A percentile compares a stretch with the other conserved stretches of the same genome.
These are phyloP conservation scores for Taphrina communis DNA, from an alignment of 1,139 yeast genomes.

Conservation along the genomic window DNA sequence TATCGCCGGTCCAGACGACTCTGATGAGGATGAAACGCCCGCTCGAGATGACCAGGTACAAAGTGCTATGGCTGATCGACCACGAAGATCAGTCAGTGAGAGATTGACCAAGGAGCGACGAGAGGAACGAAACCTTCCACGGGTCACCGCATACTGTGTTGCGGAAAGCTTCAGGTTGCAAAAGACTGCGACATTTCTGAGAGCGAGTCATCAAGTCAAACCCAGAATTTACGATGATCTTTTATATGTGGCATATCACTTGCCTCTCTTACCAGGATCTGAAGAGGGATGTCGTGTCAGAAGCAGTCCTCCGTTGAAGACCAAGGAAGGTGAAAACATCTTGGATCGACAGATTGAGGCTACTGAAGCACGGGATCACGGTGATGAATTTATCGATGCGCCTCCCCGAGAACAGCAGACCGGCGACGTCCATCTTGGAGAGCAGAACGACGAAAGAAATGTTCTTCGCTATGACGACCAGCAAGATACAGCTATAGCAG, in stretches of 20 bases:
- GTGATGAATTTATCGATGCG: slow-evolving; percentile 38
- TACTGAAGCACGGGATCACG: slow-evolving; percentile 40
- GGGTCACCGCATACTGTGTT: slow-evolving; percentile 89
- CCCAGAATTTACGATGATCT: slow-evolving; percentile 91
- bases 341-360: slow-evolving; percentile 38
- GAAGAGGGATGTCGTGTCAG: slow-evolving; percentile 77
- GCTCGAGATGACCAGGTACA: slow-evolving; percentile 28
- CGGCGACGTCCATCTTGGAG: slow-evolving; percentile 28
- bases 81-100: slow-evolving; percentile 36
- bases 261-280: slow-evolving; percentile 84
- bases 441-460: slow-evolving; percentile 6
- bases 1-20: slow-evolving; percentile 34
- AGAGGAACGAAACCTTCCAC: slow-evolving; percentile 52
- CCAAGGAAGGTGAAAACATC: slow-evolving; percentile 33
- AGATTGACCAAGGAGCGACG: slow-evolving; percentile 40
- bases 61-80: slow-evolving; percentile 1
- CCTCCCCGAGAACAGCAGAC: slow-evolving; percentile 25
- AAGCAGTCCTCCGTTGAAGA: slow-evolving; percentile 57
- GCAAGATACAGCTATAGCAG: slow-evolving; percentile 26
- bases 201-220: slow-evolving; percentile 74
- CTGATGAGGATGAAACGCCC: slow-evolving; percentile 40
- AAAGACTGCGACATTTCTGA: slow-evolving; percentile 67
- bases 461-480: slow-evolving; percentile 9
- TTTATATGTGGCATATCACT: slow-evolving; percentile 81
- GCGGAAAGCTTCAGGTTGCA: slow-evolving; percentile 78